Percentiles rank a stretch among this genome's conserved stretches.
phyloP scores from a whole-genome alignment of 2,329 filamentous ascomycete genomes.

The Fusarium siculi region DNA sequence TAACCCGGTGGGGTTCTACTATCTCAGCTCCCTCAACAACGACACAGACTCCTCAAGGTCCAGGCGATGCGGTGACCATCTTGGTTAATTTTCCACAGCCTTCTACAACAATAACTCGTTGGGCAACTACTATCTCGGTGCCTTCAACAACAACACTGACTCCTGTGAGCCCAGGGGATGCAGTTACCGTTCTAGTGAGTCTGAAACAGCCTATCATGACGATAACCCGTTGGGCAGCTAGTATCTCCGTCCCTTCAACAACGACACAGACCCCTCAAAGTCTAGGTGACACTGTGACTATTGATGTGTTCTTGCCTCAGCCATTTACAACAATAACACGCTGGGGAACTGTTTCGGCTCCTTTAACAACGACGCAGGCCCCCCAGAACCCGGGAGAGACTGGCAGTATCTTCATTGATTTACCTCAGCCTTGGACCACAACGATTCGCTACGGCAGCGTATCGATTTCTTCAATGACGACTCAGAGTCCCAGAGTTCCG shows the following conservation, averaged over 20 bases:
- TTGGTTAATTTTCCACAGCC: background rate
- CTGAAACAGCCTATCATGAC: too few species aligned
- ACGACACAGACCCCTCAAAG: too few species aligned
- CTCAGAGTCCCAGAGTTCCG: background rate
- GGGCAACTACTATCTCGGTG: too few species aligned
- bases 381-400: background rate
- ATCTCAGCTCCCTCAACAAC: too few species aligned
- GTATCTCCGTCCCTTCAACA: too few species aligned
- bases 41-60: too few species aligned
- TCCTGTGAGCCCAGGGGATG: too few species aligned
- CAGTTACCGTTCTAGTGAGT: too few species aligned
- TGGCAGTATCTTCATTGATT: background rate
- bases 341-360: background rate
- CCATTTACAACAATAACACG: background rate
- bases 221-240: too few species aligned
- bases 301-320: background rate
- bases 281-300: too few species aligned
- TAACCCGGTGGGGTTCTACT: background rate
- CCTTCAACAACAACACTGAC: too few species aligned
- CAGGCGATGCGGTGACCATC: too few species aligned
- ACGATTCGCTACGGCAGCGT: background rate
- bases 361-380: background rate
- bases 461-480: background rate
- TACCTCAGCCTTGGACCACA: slow-evolving; percentile 1
- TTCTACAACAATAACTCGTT: background rate